Evolutionary conservation across 78 protist species (phyloP), one percentile per base, ranked within the genome.

Genomic region (Dictyostelium capitatum): DNA sequence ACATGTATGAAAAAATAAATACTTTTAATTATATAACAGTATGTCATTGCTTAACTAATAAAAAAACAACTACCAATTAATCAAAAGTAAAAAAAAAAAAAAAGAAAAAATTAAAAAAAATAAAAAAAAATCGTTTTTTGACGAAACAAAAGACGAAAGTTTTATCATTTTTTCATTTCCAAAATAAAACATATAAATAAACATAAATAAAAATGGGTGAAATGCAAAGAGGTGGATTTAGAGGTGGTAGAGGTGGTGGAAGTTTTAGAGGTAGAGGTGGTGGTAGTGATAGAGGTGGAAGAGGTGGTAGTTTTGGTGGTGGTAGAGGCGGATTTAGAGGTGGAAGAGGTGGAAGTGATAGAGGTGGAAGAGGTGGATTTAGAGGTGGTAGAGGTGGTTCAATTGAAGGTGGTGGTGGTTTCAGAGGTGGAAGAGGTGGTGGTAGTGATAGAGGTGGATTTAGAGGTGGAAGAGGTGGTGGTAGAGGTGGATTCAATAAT

Each of bases 341-440:
- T 6, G 79, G 79, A 3, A 46, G 56, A 46, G 56, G 79, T 6
- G 56, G 79, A 7, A 8, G 54, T 46, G 46, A 15, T 23, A 51
- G 82, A 51, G 82, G 82, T 14, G 65, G 82, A 51, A 25, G 81
- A 50, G 65, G 81, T 50, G 57, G 67, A 8, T 78, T 50, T 41
- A 19, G 70, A 50, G 23, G 69, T n/a, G 28, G 74, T 37, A 17
- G 84, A 6, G 48, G 84, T 9, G 69, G 84, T 41, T 10, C 73
- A 19, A 72, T 69, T 41, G 23, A 54, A 20, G 3, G 4, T 43
- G 20, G 83, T n/a, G 87, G 75, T 62, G 53, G 75, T 46, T 46
- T n/a, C 43, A 30, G 87, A 62, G 73, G 87, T 4, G 25, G 72
- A 20, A 28, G 84, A 57, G 85, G 75, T 62, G 30, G 51, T 41